These are phyloP conservation scores for Dictyostelium purpureum DNA, from an alignment of 78 protist genomes.

Conservation along the genomic window DNA sequence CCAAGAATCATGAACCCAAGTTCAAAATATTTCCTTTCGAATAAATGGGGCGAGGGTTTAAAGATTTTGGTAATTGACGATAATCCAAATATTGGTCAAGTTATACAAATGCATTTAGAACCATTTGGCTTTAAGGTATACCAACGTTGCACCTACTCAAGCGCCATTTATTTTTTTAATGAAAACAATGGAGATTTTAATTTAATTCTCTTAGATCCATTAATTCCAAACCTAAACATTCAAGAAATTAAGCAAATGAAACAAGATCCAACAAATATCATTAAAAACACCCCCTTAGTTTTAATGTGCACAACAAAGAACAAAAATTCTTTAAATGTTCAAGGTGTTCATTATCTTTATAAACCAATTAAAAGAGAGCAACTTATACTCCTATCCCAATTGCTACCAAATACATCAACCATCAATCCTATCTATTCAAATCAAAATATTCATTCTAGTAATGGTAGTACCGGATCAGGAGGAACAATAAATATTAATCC, in stretches of 20 bases:
- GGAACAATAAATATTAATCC: neutral
- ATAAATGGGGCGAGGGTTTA: constrained; percentile 22
- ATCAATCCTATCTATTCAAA: neutral
- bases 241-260: constrained; percentile 29
- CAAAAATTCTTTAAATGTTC: constrained; percentile 16
- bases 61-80: constrained; percentile 43
- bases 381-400: constrained; percentile 8
- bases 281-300: constrained; percentile 24
- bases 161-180: neutral
- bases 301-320: constrained; percentile 42
- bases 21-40: neutral
- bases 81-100: constrained; percentile 9
- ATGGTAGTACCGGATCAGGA: neutral
- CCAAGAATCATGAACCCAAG: neutral
- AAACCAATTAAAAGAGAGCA: constrained; percentile 72
- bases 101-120: constrained; percentile 20
- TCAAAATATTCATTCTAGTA: no score
- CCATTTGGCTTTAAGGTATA: constrained; percentile 18
- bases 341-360: constrained; percentile 26
- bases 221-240: constrained; percentile 28
- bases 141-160: neutral
- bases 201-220: constrained; percentile 39
- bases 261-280: neutral
- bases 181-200: constrained; percentile 4
- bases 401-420: constrained; percentile 3